Conservation (phyloP, 2,329 filamentous ascomycete species). For the Alternaria gaisen region DNA sequence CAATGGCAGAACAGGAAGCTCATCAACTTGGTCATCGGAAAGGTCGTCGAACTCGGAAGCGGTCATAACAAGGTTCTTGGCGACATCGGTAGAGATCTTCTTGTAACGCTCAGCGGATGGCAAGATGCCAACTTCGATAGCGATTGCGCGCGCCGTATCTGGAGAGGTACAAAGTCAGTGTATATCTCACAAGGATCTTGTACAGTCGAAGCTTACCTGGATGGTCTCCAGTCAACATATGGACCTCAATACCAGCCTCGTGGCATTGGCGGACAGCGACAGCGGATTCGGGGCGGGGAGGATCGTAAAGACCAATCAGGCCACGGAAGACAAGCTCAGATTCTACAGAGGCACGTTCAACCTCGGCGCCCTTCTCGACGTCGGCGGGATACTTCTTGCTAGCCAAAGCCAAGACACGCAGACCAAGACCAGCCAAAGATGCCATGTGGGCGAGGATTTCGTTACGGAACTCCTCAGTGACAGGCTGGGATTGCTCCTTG, state of each 20-base stretch:
- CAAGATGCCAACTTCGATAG: slow-evolving; percentile 58
- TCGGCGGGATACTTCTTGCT: slow-evolving; percentile 56
- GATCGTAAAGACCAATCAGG: slow-evolving; percentile 84
- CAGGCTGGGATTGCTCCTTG: slow-evolving; percentile 44
- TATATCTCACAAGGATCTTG: slow-evolving; percentile 28
- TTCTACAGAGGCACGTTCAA: slow-evolving; percentile 71
- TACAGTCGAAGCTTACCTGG: slow-evolving; percentile 46
- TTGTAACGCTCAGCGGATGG: slow-evolving; percentile 35
- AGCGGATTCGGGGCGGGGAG: slow-evolving; percentile 81
- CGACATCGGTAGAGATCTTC: slow-evolving; percentile 38
- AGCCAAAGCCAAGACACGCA: slow-evolving; percentile 74
- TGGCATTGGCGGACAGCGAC: slow-evolving; percentile 57
- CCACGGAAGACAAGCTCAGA: slow-evolving; percentile 76
- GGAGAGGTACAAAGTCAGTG: not conserved
- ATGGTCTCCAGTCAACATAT: slow-evolving; percentile 61
- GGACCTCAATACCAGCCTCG: slow-evolving; percentile 57
- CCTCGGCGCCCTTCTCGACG: slow-evolving; percentile 53
- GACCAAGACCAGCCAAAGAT: slow-evolving; percentile 69
- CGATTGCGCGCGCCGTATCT: slow-evolving; percentile 47
- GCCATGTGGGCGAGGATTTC: slow-evolving; percentile 75
- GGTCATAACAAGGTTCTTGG: slow-evolving; percentile 47
- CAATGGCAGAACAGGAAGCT: slow-evolving; percentile 76
- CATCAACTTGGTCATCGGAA: slow-evolving; percentile 76
- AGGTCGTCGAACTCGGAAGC: slow-evolving; percentile 77
- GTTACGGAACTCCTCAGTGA: slow-evolving; percentile 64